Conservation (phyloP, 805 yeast species). For the Candida nitratophila region DNA sequence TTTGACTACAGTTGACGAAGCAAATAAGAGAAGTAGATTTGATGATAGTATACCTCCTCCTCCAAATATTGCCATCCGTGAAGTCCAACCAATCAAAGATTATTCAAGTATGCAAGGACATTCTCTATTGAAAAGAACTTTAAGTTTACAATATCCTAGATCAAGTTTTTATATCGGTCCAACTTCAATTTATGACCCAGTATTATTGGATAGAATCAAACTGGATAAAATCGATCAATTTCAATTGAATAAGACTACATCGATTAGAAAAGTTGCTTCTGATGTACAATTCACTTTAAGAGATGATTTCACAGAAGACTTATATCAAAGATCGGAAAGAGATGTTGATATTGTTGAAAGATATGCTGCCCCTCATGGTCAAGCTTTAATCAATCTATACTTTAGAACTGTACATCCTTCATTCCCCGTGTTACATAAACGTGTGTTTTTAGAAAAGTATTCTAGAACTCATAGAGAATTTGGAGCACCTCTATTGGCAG, state of each 20-base stretch:
- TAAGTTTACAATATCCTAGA: conserved; percentile 80
- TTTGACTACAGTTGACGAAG: conserved; percentile 19
- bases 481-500: conserved; percentile 84
- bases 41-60: conserved; percentile 32
- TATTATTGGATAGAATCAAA: conserved; percentile 56
- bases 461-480: conserved; percentile 86
- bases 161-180: conserved; percentile 87
- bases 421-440: conserved; percentile 85
- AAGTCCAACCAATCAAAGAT: conserved; percentile 57
- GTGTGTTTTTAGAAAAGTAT: conserved; percentile 87
- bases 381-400: conserved; percentile 67
- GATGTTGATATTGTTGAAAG: conserved; percentile 81
- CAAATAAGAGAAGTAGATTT: conserved; percentile 23
- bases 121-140: conserved; percentile 58
- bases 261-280: conserved; percentile 73
- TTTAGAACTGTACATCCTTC: conserved; percentile 85
- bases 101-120: conserved; percentile 57
- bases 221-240: conserved; percentile 75
- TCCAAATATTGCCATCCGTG: conserved; percentile 37
- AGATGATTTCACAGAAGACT: conserved; percentile 71
- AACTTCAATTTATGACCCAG: conserved; percentile 74
- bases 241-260: conserved; percentile 55
- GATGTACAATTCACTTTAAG: conserved; percentile 69
- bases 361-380: conserved; percentile 89
- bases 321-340: conserved; percentile 60